Evolutionary conservation across 139 green algal genomes (phyloP), one percentile per base, ranked within the genome.

Genomic region (Chlorella sp.): DNA sequence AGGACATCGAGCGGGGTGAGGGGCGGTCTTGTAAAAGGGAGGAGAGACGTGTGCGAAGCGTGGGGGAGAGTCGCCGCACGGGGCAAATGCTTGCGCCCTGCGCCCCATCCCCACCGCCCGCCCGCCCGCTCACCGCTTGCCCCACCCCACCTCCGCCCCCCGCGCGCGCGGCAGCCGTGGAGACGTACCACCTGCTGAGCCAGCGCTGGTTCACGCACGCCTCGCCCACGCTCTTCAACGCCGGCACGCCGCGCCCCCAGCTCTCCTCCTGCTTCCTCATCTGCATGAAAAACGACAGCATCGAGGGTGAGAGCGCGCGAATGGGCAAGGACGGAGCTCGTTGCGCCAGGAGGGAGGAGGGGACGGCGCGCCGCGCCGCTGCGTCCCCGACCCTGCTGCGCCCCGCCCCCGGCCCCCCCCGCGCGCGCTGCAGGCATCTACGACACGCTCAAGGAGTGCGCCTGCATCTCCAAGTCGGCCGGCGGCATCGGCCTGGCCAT

Each of bases 401-500:
- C 15, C 53, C 21, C 53, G 11, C 53, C 17, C 21, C 31, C 11
- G 27, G 14, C 53, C 19, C 60, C 19, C 27, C n/a, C n/a, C n/a
- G n/a, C n/a, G n/a, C n/a, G n/a, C n/a, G n/a, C 60, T 77, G 62
- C 71, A 86, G 82, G 96, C 83, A 99, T 99, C 85, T 99, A 98
- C 76, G 96, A 99, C 89, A 98, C 96, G 3, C 89, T 99, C n/a
- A 99, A 99, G 87, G 93, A 99, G 85, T 99, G 96, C 79, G 96
- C 96, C 17, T 87, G 86, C 76, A 99, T 99, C 78, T 96, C 88
- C 68, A 99, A 99, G 91, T 92, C 81, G 43, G 95, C 95, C 4
- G 90, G 94, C 43, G 96, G 96, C 84, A 99, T 99, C 78, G 96
- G 96, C 31, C 86, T 99, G 35, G 90, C 80, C 56, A 96, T 98